Base-by-base conservation (phyloP, 2,329 filamentous ascomycete genomes). In the Penicillium aurantiogriseum region DNA sequence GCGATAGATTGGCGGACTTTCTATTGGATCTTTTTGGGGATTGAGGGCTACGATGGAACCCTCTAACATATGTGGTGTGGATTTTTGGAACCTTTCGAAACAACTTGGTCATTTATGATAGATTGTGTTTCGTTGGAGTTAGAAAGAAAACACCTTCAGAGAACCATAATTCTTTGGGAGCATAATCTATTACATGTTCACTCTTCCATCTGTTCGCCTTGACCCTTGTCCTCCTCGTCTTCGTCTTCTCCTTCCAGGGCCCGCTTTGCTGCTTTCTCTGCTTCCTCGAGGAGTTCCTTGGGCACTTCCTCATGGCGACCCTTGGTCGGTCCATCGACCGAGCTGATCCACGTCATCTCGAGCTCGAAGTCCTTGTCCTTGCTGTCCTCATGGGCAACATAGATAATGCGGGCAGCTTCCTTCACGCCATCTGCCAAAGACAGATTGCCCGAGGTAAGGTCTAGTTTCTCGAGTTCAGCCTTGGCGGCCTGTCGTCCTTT, bases 301-400 rank as follows among this genome's bases (percentile, higher is more conserved):
- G 94, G 94, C 57, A 99, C 94, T 77, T 96, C 91, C 77, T 93
- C 84, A 74, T 99, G 94, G 69, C 88, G 86, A 62, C 94, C 94
- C 80, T 95, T 93, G 62, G 92, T 97, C 36, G 92, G 92, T 5
- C 92, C 93, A 64, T 90, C 85, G 47, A 87, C 77, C 52, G 84
- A 85, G 77, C 92, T 97, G 76, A 97, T 90, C 94, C 94, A 99
- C 58, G 91, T 96, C 92, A 99, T 95, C 81, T 99, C 94, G 59
- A 99, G 83, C 85, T 99, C 94, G 71, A 97, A 99, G 65, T 97
- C 94, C 83, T 99, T 99, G 80, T 97, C 94, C 81, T 97, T 97
- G 83, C 93, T 97, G 77, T 99, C 94, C 76, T 97, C 94, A 74
- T 99, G 94, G 48, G 93, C 92, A 59, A 96, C 86, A 76, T 97